phyloP scores from a whole-genome alignment of 768 basidiomycete genomes.

The Termitomyces sp. region DNA sequence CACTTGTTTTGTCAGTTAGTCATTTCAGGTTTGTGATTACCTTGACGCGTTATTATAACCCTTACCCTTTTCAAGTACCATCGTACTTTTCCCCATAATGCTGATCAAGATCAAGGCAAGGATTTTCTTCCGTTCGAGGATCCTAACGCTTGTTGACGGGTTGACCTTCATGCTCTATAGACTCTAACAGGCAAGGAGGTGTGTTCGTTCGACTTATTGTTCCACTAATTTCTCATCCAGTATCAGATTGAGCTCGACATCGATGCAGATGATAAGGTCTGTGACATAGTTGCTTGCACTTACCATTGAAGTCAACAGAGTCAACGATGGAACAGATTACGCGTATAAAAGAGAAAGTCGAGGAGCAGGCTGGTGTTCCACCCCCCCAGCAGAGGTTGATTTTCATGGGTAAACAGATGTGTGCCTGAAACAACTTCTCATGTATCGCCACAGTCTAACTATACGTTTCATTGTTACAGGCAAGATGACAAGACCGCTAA shows the following conservation, averaged over 20 bases:
- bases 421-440: slow-evolving; percentile 21
- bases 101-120: slow-evolving; percentile 87
- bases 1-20: neutral
- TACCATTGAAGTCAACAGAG: neutral
- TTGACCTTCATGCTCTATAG: slow-evolving; percentile 31
- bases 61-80: neutral
- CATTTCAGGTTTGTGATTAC: too few relatives aligned
- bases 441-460: neutral
- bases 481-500: slow-evolving; percentile 83
- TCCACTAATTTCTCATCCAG: neutral
- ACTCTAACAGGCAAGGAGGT: slow-evolving; percentile 98
- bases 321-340: slow-evolving; percentile 54
- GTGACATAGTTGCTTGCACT: slow-evolving; percentile 12
- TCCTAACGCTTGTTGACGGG: slow-evolving; percentile 1
- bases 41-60: slow-evolving; percentile 4
- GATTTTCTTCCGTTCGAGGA: neutral
- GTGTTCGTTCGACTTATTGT: slow-evolving; percentile 2
- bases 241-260: slow-evolving; percentile 93
- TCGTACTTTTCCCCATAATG: slow-evolving; percentile 36
- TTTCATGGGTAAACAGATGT: slow-evolving; percentile 92
- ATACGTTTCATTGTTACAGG: slow-evolving; percentile 29
- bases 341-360: slow-evolving; percentile 95
- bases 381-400: slow-evolving; percentile 95
- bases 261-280: slow-evolving; percentile 80
- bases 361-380: slow-evolving; percentile 97